Percentiles rank a stretch among this genome's conserved stretches.
These are phyloP conservation scores for Acacia melanoxylon DNA, from an alignment of 306 rosid genomes.

Conservation along the genomic window DNA sequence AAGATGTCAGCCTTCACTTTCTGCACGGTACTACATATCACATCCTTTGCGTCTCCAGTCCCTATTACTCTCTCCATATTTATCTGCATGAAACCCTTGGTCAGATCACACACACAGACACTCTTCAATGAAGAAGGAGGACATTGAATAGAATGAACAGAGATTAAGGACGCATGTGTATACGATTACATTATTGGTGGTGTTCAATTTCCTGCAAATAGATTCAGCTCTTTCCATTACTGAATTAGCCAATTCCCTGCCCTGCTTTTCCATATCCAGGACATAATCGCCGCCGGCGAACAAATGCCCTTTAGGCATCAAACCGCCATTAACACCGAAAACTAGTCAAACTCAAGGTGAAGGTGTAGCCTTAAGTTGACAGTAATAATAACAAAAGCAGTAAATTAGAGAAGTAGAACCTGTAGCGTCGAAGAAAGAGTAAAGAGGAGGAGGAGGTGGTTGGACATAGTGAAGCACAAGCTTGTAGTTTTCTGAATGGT, in stretches of 20 bases:
- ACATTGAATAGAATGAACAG: neutral
- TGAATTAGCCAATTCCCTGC: constrained; percentile 51
- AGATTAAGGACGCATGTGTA: constrained; percentile 27
- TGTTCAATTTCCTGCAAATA: constrained; percentile 43
- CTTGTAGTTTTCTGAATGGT: constrained; percentile 41
- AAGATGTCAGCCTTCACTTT: constrained; percentile 67
- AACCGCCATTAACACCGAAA: neutral
- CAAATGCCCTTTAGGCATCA: constrained; percentile 48
- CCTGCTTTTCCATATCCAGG: constrained; percentile 54
- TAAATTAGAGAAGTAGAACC: constrained; percentile 41
- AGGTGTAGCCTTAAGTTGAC: neutral
- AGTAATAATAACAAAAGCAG: neutral
- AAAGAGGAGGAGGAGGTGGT: constrained; percentile 57
- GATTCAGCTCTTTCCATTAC: constrained; percentile 80
- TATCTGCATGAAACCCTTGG: constrained; percentile 43
- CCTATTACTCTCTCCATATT: constrained; percentile 62
- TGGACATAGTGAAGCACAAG: constrained; percentile 72
- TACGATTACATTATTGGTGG: neutral
- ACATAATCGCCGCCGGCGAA: constrained; percentile 52
- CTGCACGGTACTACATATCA: constrained; percentile 67
- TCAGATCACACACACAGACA: neutral
- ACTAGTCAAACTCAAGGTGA: neutral
- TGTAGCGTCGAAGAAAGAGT: constrained; percentile 62
- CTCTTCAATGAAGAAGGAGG: neutral
- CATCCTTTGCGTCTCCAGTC: constrained; percentile 74